These are phyloP conservation scores for Passalora sequoiae DNA, from an alignment of 2,329 filamentous ascomycete species.

Conservation along the genomic window DNA sequence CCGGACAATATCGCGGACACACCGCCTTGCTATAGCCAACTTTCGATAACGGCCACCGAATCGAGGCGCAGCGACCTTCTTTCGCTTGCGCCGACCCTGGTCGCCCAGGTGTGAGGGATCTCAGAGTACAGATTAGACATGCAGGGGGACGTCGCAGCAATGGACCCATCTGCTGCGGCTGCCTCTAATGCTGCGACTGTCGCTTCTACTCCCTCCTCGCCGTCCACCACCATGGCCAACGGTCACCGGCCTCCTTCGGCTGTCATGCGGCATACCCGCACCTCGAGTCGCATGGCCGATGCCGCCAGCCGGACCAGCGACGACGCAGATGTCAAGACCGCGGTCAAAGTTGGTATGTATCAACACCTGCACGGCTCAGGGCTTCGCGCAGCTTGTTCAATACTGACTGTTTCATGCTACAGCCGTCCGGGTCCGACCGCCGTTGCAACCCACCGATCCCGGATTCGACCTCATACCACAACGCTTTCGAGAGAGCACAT, in stretches of 20 bases:
- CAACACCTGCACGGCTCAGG: not conserved
- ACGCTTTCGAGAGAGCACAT: conserved; percentile 87
- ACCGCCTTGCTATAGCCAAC: not conserved
- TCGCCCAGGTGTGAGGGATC: not conserved
- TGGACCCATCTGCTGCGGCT: not conserved
- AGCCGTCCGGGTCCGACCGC: conserved; percentile 91
- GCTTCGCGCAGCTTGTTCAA: not conserved
- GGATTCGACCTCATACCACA: conserved; percentile 94
- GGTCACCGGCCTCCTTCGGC: conserved; percentile 3
- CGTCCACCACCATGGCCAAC: not conserved
- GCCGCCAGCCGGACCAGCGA: conserved; percentile 18
- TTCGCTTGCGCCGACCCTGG: not conserved
- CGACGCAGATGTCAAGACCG: conserved; percentile 18
- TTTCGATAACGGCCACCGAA: not conserved
- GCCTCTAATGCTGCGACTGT: not conserved
- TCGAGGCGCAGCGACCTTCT: not conserved
- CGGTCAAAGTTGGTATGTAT: conserved; percentile 24
- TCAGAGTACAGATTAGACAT: not conserved
- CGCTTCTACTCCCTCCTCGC: not conserved
- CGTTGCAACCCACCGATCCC: conserved; percentile 75
- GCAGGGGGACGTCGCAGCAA: not conserved
- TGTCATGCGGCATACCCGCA: conserved; percentile 15
- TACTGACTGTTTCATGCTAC: conserved; percentile 17
- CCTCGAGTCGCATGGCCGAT: conserved; percentile 18
- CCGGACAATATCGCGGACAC: not conserved